Evolutionary conservation across 306 rosid species (phyloP), one percentile per base, ranked within the genome.

Genomic region (Prunus mongolica): DNA sequence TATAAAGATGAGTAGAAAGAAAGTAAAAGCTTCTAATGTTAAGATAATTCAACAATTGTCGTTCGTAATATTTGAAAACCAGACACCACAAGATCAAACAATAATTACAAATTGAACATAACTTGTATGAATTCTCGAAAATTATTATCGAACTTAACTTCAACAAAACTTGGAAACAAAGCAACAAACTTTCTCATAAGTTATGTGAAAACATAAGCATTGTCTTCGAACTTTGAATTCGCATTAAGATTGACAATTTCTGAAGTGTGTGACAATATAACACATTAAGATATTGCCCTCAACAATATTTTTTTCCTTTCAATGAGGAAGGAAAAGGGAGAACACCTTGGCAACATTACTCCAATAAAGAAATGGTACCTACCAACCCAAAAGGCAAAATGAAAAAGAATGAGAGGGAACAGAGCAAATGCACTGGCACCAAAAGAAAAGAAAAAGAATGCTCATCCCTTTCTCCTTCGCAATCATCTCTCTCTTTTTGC

Each of bases 401-500:
- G 56, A 27, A 50, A 76, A 77, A 46, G 3, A 30, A 18, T 32
- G 52, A 47, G 32, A 63, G 47, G 12, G 19, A 61, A 77, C 85
- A 73, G 79, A 49, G 19, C 19, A 67, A 60, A 73, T 77, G 79
- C 72, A 68, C 76, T 72, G 85, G 78, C 85, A 82, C 71, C 25
- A 22, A 38, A 44, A 1, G 14, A 47, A 47, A 38, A 38, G 44
- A 38, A 38, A 38, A 38, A 4, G 12, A 11, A 22, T 14, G 4
- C 34, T 54, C 52, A 57, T 55, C 52, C 15, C 14, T 10, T 68
- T 28, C 76, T 38, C 24, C 54, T 16, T 52, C 47, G 55, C 84
- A 30, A 72, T 32, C 5, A 70, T 75, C 67, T 38, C 41, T 38
- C 44, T 63, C 28, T 45, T 41, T 32, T 75, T 22, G 13, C 28